phyloP scores from a whole-genome alignment of 148 eudicot genomes.

The Euryodendron excelsum region DNA sequence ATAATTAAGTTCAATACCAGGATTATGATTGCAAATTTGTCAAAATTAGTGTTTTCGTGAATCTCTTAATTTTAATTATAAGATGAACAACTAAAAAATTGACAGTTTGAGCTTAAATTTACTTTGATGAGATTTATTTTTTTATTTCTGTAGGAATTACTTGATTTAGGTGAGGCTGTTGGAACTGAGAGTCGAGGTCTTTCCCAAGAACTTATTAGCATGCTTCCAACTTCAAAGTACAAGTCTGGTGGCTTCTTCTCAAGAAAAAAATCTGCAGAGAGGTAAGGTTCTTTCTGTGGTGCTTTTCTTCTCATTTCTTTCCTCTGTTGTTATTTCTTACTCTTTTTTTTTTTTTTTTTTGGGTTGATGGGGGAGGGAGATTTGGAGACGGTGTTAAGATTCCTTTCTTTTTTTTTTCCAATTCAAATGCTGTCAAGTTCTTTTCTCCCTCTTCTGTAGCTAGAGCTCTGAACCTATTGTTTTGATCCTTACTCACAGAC shows the following conservation, averaged over 20 bases:
- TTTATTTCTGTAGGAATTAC: constrained; percentile 52
- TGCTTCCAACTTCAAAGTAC: constrained; percentile 65
- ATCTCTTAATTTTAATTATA: neutral
- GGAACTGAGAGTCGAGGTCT: constrained; percentile 77
- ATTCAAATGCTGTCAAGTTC: neutral
- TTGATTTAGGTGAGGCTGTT: constrained; percentile 72
- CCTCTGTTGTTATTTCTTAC: neutral
- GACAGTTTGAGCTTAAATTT: neutral
- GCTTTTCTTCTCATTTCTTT: neutral
- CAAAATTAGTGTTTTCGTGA: neutral
- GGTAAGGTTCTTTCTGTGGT: constrained; percentile 32
- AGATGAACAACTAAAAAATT: neutral
- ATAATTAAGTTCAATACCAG: too few species aligned
- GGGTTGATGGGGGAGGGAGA: too few species aligned
- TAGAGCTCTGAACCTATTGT: neutral
- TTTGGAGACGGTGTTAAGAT: neutral
- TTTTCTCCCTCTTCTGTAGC: neutral
- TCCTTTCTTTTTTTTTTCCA: too few species aligned
- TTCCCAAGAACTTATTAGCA: constrained; percentile 57
- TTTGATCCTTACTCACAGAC: too few species aligned
- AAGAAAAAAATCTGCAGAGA: constrained; percentile 55
- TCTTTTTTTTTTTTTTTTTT: neutral
- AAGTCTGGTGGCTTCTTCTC: constrained; percentile 75
- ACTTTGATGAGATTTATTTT: neutral
- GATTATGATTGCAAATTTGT: too few species aligned